Percentiles rank a stretch among this genome's conserved stretches.
Evolutionary conservation across 1,139 yeast genomes (phyloP).

Genomic region (Kodamaea sp.): DNA sequence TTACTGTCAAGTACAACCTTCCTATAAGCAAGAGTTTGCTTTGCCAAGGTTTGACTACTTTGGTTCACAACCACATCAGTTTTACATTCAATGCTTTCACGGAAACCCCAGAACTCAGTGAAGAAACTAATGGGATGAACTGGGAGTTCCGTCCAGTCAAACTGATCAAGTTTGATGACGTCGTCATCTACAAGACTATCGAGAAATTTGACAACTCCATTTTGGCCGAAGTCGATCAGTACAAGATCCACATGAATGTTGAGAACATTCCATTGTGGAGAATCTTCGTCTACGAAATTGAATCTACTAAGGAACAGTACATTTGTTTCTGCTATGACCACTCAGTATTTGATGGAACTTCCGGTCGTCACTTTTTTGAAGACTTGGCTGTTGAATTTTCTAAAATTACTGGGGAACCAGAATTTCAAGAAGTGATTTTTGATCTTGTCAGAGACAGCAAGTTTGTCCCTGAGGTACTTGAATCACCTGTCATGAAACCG

Average conservation of each 20-base stretch:
- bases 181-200: constrained; percentile 20
- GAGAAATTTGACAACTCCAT: constrained; percentile 17
- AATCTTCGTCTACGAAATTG: constrained; percentile 19
- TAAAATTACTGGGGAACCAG: constrained; percentile 3
- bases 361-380: constrained; percentile 15
- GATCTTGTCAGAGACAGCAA: constrained; percentile 3
- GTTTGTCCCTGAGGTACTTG: constrained; percentile 1
- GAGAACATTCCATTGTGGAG: constrained; percentile 31
- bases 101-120: constrained; percentile 13
- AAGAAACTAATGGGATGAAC: constrained; percentile 16
- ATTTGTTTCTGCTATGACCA: constrained; percentile 15
- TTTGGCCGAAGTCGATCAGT: constrained; percentile 19
- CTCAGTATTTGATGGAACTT: constrained; percentile 16
- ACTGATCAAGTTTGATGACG: constrained; percentile 24
- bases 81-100: constrained; percentile 24
- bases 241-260: constrained; percentile 17
- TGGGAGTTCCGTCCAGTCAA: constrained; percentile 22
- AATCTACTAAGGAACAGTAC: constrained; percentile 7
- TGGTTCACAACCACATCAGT: constrained; percentile 24
- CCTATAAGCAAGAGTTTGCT: constrained; percentile 18
- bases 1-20: constrained; percentile 26
- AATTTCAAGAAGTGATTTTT: constrained; percentile 2
- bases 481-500: constrained; percentile 1
- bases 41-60: constrained; percentile 25
- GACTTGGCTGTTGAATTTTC: constrained; percentile 14